A percentile compares a stretch with the other conserved stretches of the same genome.
phyloP scores from a whole-genome alignment of 2,329 filamentous ascomycete species.

The Trichophyton benhamiae region DNA sequence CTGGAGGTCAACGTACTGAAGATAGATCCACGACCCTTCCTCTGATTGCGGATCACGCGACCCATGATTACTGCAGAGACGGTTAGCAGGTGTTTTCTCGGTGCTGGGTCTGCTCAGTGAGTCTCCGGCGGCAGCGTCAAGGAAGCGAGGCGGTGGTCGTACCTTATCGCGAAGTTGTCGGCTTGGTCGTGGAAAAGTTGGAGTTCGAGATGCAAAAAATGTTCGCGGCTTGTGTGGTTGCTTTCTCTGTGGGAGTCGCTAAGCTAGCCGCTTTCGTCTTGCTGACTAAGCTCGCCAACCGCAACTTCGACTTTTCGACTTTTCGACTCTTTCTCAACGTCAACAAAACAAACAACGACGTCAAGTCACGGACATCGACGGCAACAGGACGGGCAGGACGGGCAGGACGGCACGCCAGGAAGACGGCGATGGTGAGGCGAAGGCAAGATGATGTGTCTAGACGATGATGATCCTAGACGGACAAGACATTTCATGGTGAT shows the following conservation, averaged over 20 bases:
- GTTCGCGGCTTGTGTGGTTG: conserved; percentile 29
- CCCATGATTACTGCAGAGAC: conserved; percentile 40
- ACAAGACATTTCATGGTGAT: too few relatives aligned
- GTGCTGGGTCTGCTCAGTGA: not conserved
- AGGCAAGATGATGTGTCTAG: too few relatives aligned
- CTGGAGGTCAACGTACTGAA: conserved; percentile 50
- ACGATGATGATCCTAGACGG: too few relatives aligned
- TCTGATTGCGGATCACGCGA: conserved; percentile 67
- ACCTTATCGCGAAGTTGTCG: conserved; percentile 34
- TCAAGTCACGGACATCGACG: not conserved
- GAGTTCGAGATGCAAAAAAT: conserved; percentile 14
- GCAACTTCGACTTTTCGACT: not conserved
- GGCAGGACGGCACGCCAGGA: too few relatives aligned
- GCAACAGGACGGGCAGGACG: too few relatives aligned
- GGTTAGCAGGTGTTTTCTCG: not conserved
- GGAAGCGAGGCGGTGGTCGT: conserved; percentile 17
- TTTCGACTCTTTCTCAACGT: not conserved
- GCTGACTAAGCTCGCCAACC: conserved; percentile 11
- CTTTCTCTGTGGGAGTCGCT: conserved; percentile 32
- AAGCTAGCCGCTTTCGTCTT: conserved; percentile 29
- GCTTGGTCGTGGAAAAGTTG: conserved; percentile 22
- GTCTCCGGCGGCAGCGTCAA: not conserved
- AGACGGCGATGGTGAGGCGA: too few relatives aligned
- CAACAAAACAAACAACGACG: not conserved
- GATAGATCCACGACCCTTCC: conserved; percentile 65